These are phyloP conservation scores for Tuber umbilicatum DNA, from an alignment of 495 filamentous ascomycete species.

Conservation along the genomic window DNA sequence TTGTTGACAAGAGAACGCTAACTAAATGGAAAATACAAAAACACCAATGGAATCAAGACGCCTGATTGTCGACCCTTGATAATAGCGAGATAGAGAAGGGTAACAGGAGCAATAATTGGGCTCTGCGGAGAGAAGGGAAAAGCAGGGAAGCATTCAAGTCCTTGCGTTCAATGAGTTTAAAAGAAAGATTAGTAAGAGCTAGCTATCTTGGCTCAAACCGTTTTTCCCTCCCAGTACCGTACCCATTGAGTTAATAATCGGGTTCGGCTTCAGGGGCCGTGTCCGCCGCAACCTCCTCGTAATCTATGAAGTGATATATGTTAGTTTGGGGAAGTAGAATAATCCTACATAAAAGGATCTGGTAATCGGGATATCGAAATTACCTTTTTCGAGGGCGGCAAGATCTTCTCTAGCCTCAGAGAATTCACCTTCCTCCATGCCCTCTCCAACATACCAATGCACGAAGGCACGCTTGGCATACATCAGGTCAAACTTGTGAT, in stretches of 20 bases:
- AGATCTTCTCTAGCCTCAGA: constrained; percentile 97
- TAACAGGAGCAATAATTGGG: neutral
- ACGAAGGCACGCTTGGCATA: constrained; percentile 99
- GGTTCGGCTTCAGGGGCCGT: constrained; percentile 47
- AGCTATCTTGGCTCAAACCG: neutral
- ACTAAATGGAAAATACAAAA: neutral
- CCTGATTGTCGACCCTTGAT: neutral
- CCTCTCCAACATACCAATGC: constrained; percentile 99
- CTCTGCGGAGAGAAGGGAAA: neutral
- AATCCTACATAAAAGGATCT: neutral
- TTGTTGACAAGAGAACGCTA: neutral
- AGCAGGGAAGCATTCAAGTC: neutral
- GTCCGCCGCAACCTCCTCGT: constrained; percentile 83
- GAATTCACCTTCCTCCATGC: constrained; percentile 99
- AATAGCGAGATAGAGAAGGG: neutral
- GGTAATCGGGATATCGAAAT: neutral
- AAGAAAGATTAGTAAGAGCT: neutral
- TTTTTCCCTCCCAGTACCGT: neutral
- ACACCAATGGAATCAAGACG: neutral
- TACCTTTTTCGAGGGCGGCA: constrained; percentile 60
- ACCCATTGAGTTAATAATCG: constrained; percentile 48
- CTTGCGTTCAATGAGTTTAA: neutral
- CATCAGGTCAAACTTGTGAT: constrained; percentile 99
- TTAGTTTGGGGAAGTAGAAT: constrained; percentile 8
- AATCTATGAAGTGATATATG: constrained; percentile 52